Evolutionary conservation across 495 filamentous ascomycete species (phyloP), one percentile per base, ranked within the genome.

Genomic region (Penicillium nucicola): DNA sequence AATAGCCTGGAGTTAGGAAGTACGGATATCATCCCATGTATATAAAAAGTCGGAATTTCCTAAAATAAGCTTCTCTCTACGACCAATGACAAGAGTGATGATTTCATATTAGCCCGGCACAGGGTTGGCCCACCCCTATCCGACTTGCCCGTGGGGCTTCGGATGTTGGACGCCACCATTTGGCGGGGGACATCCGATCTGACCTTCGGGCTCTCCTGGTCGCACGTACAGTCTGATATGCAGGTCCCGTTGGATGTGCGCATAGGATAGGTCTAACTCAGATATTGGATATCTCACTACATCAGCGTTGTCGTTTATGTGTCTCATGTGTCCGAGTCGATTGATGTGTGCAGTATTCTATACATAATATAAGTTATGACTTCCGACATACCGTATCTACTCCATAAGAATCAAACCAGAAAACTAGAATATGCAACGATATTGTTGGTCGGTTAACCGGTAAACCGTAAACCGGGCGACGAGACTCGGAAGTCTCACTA

Each of bases 91-190:
- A 19, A 15, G 5, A 10, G 10, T 31, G 48, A 48, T 53, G 30
- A 60, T 56, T 60, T 17, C 5, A 47, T 19, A 32, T 42, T 35
- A 37, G 38, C n/a, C 40, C 12, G 40, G 31, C 48, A 43, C 7
- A 31, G 30, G 33, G 36, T 44, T 47, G 25, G 5, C 25, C 5
- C 7, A 28, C 10, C 25, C 18, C 20, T 44, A 48, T 55, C 58
- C 52, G 45, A 53, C 25, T 38, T 38, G 42, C 18, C 36, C 13
- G 55, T 58, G 55, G 48, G 37, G 45, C 25, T 45, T 63, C 60
- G 60, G 60, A 63, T 52, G 48, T 33, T 45, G 39, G 2, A 19
- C 38, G 41, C 25, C 38, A 31, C 33, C 8, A 14, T 15, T 18
- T 48, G 44, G 48, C 39, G 46, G 56, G 38, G 42, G n/a, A n/a